phyloP scores from a whole-genome alignment of 2,329 filamentous ascomycete genomes.

The Xylaria sp. region DNA sequence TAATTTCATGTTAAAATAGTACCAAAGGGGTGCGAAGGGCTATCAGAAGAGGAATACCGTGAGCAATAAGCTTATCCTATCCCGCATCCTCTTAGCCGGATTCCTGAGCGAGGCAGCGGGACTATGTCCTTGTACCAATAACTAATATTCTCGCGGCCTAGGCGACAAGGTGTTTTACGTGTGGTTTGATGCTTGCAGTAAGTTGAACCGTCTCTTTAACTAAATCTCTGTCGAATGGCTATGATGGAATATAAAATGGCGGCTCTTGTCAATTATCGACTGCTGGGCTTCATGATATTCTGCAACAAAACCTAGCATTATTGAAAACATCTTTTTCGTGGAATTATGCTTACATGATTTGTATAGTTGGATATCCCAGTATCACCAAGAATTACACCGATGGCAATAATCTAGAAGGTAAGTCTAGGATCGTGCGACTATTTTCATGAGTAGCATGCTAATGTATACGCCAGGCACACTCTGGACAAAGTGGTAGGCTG shows the following conservation, averaged over 20 bases:
- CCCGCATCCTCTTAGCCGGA: not conserved
- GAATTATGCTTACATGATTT: not conserved
- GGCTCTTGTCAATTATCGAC: not conserved
- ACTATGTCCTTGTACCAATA: no score
- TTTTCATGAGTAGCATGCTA: not conserved
- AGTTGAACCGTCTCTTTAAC: not conserved
- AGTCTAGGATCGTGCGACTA: not conserved
- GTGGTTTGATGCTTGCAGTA: constrained; percentile 79
- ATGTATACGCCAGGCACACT: not conserved
- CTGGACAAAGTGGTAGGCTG: constrained; percentile 7
- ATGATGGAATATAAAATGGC: not conserved
- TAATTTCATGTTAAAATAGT: constrained; percentile 47
- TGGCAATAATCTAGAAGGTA: constrained; percentile 48
- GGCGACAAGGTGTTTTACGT: constrained; percentile 82
- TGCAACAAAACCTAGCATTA: not conserved
- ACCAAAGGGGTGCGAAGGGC: constrained; percentile 57
- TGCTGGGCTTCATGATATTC: not conserved
- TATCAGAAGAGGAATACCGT: constrained; percentile 63
- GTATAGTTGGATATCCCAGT: constrained; percentile 82
- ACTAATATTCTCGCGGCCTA: not conserved
- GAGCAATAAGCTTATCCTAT: not conserved
- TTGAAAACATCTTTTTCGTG: not conserved
- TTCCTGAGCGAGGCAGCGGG: not conserved
- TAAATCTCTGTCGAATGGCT: not conserved
- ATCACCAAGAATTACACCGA: constrained; percentile 87